These are phyloP conservation scores for Gillenia trifoliata DNA, from an alignment of 306 rosid species.

Conservation along the genomic window DNA sequence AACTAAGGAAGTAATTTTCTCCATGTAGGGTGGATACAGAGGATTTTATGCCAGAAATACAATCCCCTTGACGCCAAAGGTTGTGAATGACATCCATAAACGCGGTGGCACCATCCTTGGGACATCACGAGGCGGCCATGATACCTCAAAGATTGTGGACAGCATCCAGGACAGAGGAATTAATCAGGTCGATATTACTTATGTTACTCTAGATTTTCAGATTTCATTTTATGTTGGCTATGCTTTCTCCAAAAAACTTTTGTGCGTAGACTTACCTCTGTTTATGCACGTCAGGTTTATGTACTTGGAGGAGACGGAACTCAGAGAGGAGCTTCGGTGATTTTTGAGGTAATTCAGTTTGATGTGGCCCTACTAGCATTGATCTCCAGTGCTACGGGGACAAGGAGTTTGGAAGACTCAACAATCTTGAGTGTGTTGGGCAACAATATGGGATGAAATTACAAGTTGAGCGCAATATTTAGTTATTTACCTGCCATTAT, in stretches of 20 bases:
- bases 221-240: not conserved
- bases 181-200: slow-evolving; percentile 35
- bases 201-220: not conserved
- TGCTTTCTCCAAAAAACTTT: not conserved
- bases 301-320: slow-evolving; percentile 56
- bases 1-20: not conserved
- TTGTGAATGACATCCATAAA: slow-evolving; percentile 50
- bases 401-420: not conserved
- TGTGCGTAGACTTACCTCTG: not conserved
- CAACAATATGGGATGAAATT: not conserved
- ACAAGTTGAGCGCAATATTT: not conserved
- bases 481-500: not conserved
- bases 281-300: slow-evolving; percentile 29
- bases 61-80: slow-evolving; percentile 41
- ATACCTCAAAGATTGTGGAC: slow-evolving; percentile 48
- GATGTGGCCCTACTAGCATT: not conserved
- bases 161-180: slow-evolving; percentile 55
- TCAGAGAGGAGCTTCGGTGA: slow-evolving; percentile 45
- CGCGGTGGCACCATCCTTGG: slow-evolving; percentile 66
- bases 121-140: slow-evolving; percentile 49
- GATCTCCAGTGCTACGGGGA: not conserved
- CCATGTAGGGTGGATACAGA: slow-evolving; percentile 47
- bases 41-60: slow-evolving; percentile 53
- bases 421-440: not conserved
- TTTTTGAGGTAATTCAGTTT: slow-evolving; percentile 35